phyloP scores from a whole-genome alignment of 176 grass and related monocot species.

The Triticum dicoccoides region DNA sequence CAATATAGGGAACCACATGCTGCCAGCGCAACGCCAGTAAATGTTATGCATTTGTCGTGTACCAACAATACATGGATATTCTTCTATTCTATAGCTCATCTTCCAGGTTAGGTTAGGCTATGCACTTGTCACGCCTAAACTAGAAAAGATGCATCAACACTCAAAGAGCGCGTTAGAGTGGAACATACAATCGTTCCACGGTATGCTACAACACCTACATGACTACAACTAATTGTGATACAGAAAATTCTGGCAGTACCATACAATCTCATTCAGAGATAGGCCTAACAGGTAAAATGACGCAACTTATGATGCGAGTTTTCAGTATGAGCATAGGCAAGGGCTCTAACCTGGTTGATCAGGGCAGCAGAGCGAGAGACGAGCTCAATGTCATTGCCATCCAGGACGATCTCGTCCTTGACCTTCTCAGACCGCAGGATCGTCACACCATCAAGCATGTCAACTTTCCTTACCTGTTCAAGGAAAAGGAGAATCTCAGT shows the following conservation, averaged over 20 bases:
- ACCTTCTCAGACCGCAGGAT: conserved; percentile 81
- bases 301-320: background rate
- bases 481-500: background rate
- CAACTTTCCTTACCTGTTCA: conserved; percentile 75
- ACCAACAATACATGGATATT: no score
- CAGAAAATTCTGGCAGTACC: no score
- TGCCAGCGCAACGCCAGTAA: background rate
- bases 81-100: no score
- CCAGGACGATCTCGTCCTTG: conserved; percentile 82
- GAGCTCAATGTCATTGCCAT: conserved; percentile 82
- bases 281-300: background rate
- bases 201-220: no score
- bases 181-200: no score
- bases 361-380: conserved; percentile 68
- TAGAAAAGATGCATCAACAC: no score
- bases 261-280: background rate
- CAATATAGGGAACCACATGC: background rate
- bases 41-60: no score
- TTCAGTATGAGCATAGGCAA: background rate
- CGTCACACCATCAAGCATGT: conserved; percentile 76
- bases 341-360: conserved; percentile 62
- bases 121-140: no score
- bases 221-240: no score
- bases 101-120: no score
- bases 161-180: no score